Evolutionary conservation across 1,139 yeast species (phyloP).

Genomic region (Suzukiozyma palmioleophila): DNA sequence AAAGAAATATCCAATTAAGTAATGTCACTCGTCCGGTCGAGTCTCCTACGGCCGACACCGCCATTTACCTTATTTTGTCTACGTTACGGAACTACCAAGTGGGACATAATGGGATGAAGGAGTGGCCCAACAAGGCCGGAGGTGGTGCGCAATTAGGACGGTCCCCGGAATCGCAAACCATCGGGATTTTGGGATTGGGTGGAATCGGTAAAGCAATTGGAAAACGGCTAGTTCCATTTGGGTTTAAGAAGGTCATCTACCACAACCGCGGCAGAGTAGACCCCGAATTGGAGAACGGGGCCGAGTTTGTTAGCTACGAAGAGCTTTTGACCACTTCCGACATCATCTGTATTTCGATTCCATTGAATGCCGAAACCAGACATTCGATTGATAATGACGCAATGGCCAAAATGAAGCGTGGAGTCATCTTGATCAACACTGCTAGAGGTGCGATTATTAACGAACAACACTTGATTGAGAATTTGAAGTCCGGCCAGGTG

Average conservation of each 20-base stretch:
- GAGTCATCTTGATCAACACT: constrained; percentile 61
- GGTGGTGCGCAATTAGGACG: constrained; percentile 27
- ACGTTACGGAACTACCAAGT: constrained; percentile 62
- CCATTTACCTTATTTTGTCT: constrained; percentile 59
- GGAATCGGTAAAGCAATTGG: constrained; percentile 72
- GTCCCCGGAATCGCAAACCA: constrained; percentile 57
- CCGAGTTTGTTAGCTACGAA: constrained; percentile 55
- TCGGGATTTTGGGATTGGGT: constrained; percentile 74
- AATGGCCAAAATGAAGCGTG: constrained; percentile 57
- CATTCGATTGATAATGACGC: constrained; percentile 54
- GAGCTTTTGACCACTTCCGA: constrained; percentile 53
- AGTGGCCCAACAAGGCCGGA: constrained; percentile 34
- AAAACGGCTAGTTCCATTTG: constrained; percentile 59
- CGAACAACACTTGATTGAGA: constrained; percentile 56
- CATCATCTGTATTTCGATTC: constrained; percentile 58
- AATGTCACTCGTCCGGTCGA: constrained; percentile 73
- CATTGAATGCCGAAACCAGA: constrained; percentile 53
- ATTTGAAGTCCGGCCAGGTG: constrained; percentile 65
- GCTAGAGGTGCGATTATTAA: constrained; percentile 76
- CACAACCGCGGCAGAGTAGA: constrained; percentile 53
- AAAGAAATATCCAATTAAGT: constrained; percentile 57
- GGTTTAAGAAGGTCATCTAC: constrained; percentile 55
- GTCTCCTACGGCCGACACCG: constrained; percentile 80
- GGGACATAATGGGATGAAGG: constrained; percentile 39
- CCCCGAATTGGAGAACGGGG: constrained; percentile 52